Percentiles rank a stretch among this genome's conserved stretches.
phyloP scores from a whole-genome alignment of 345 rosid genomes.

The Brassica incana region DNA sequence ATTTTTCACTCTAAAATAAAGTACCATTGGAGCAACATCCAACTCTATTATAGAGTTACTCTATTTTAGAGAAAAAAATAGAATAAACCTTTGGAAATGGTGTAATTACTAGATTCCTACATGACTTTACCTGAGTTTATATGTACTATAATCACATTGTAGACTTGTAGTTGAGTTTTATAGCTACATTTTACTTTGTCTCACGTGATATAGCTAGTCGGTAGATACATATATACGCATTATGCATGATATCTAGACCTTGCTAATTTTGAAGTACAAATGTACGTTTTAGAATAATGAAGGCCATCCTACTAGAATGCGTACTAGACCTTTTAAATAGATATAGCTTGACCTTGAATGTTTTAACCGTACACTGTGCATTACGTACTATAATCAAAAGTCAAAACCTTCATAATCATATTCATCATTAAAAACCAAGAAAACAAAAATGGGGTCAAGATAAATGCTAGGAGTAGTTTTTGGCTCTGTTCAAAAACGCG shows the following conservation, averaged over 20 bases:
- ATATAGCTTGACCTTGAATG: not conserved
- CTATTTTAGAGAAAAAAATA: too few species aligned
- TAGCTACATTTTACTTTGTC: not conserved
- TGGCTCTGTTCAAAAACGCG: too few species aligned
- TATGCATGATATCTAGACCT: not conserved
- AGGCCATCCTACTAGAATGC: not conserved
- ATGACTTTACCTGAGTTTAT: not conserved
- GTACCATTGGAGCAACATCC: too few species aligned
- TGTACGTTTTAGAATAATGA: not conserved
- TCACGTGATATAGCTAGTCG: not conserved
- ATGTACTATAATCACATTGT: not conserved
- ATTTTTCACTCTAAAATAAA: too few species aligned
- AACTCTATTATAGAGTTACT: too few species aligned
- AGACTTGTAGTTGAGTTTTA: not conserved
- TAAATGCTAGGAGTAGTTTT: not conserved
- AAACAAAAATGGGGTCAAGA: not conserved
- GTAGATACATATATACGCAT: not conserved
- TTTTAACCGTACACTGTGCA: not conserved
- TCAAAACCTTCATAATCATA: conserved; percentile 1
- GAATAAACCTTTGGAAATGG: too few species aligned
- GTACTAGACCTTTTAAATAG: not conserved
- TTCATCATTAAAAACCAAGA: not conserved
- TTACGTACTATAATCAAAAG: not conserved
- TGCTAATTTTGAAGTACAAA: not conserved
- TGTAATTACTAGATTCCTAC: not conserved